Evolutionary conservation across 2,329 filamentous ascomycete genomes (phyloP), one percentile per base, ranked within the genome.

Genomic region (Pyrenophora graminea): DNA sequence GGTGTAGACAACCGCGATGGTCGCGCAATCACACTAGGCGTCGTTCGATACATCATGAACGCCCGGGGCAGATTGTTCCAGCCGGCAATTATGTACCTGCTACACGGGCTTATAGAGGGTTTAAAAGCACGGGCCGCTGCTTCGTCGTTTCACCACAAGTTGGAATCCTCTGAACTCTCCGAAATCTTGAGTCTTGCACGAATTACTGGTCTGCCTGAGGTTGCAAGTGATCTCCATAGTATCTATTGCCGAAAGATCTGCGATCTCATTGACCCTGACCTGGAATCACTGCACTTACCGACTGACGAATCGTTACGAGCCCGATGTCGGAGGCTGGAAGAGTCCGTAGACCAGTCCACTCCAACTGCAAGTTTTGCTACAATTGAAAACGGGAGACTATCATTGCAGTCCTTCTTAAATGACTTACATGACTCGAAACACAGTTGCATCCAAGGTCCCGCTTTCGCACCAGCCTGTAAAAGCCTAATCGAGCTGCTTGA

Each of bases 31-130:
- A 50, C 76, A 5, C 52, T 64, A 32, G 57, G 61, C 0, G 59
- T 77, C 2, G 53, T 79, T 9, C 56, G 65, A 3, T 75, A 68
- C 33, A 57, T 77, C 32, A 39, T 70, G n/a, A 66, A 72, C 32
- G 67, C 62, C 6, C 58, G 61, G 10, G 70, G 68, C 2, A 69
- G 54, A 18, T 66, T 75, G 6, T 79, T 78, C 49, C 67, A 74
- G 3, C 73, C 75, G 40, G 70, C 77, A 1, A 71, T 70, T 17
- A 60, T 76, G 2, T 79, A 76, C 45, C 47, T 79, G 7, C 52
- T 80, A 4, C 65, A 79, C 43, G 77, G 77, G 3, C 61, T 80
- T 6, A 62, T 69, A 4, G 45, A 62, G 41, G 76, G 75, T 4
- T 60, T 74, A 10, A 58, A 52, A 39, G 38, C 33, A 18, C 43